Evolutionary conservation across 2,329 filamentous ascomycete genomes (phyloP).

Genomic region (Aspergillus udagawae): DNA sequence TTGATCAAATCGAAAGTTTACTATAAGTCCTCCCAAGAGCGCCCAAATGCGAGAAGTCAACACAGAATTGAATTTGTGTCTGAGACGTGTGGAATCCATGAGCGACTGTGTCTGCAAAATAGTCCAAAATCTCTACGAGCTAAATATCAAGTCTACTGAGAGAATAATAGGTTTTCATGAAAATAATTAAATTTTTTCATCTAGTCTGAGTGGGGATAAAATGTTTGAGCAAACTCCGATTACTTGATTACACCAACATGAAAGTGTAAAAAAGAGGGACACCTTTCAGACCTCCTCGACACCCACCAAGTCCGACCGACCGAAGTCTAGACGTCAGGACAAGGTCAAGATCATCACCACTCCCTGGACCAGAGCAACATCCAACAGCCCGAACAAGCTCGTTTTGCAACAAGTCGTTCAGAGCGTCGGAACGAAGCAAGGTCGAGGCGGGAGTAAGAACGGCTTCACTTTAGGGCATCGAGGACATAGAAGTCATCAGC

Average conservation of each 20-base stretch:
- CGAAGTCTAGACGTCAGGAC: constrained; percentile 67
- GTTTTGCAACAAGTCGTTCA: constrained; percentile 19
- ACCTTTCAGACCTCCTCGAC: constrained; percentile 88
- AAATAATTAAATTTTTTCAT: neutral
- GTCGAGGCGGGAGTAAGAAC: constrained; percentile 50
- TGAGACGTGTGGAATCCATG: no score
- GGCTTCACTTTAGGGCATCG: constrained; percentile 84
- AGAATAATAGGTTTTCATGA: no score
- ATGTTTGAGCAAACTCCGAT: neutral
- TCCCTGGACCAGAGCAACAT: constrained; percentile 63
- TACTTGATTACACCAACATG: constrained; percentile 12
- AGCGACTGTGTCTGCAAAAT: no score
- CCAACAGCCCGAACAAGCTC: constrained; percentile 34
- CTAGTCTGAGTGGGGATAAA: neutral
- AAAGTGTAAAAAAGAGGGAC: constrained; percentile 53
- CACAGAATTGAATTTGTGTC: neutral
- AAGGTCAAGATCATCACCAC: constrained; percentile 94
- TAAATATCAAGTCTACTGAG: neutral
- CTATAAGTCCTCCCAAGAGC: neutral
- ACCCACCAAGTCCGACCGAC: constrained; percentile 74
- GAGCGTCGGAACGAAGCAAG: constrained; percentile 6
- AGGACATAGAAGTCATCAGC: constrained; percentile 86
- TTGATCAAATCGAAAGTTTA: no score
- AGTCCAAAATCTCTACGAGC: no score
- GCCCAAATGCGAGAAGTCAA: neutral